phyloP scores from a whole-genome alignment of 2,329 filamentous ascomycete species.

The Talaromyces piceae region DNA sequence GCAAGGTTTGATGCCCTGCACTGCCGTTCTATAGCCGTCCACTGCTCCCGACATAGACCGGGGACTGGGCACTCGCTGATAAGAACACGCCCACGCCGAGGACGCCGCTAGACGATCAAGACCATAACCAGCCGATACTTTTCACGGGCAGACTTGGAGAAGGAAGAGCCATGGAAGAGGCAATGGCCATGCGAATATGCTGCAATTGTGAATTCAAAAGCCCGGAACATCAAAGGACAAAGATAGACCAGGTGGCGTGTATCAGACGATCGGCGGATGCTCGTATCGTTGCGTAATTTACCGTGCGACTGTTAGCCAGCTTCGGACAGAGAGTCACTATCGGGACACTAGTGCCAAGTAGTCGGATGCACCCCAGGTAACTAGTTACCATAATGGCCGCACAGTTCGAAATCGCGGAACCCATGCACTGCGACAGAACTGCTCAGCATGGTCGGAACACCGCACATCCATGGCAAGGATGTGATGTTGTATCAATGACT shows the following conservation, averaged over 20 bases:
- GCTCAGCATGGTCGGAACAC: no score
- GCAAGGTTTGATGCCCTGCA: no score
- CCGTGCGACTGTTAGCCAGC: no score
- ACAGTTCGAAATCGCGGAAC: not conserved
- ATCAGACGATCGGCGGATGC: not conserved
- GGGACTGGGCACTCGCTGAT: not conserved
- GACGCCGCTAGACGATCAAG: constrained; percentile 9
- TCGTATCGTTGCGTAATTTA: not conserved
- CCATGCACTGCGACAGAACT: no score
- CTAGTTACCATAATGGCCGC: not conserved
- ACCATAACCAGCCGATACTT: not conserved
- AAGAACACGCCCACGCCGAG: not conserved
- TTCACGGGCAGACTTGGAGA: not conserved
- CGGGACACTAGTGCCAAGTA: no score
- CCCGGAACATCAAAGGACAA: not conserved
- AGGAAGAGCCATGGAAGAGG: not conserved
- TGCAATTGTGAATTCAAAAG: not conserved
- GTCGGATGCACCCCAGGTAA: no score
- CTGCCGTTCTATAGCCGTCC: no score
- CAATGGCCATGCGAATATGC: not conserved
- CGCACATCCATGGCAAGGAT: not conserved
- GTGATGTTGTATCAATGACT: not conserved
- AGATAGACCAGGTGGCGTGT: not conserved
- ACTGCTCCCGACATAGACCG: not conserved
- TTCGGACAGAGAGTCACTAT: no score